A percentile compares a stretch with the other conserved stretches of the same genome.
Conservation (phyloP, 345 rosid species). For the Excoecaria cochinchinensis region DNA sequence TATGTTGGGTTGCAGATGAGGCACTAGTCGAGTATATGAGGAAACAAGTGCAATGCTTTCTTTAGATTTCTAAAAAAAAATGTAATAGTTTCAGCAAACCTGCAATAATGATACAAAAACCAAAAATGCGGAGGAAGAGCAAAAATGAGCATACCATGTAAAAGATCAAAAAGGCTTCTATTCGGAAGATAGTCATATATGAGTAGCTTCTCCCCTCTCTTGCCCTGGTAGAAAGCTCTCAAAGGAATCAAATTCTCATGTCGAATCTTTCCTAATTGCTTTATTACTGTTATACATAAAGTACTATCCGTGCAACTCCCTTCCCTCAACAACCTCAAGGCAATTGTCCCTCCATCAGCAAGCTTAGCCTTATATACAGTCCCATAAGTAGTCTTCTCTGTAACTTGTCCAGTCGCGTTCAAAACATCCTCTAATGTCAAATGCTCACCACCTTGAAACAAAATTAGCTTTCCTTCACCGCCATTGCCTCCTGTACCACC, state of each 20-base stretch:
- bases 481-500: conserved; percentile 29
- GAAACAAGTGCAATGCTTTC: background rate
- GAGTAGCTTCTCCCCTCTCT: conserved; percentile 96
- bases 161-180: conserved; percentile 72
- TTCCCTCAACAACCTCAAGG: conserved; percentile 89
- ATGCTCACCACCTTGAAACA: conserved; percentile 98
- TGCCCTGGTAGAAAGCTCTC: conserved; percentile 97
- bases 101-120: background rate
- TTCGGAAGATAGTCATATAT: conserved; percentile 91
- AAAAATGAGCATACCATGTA: conserved; percentile 61
- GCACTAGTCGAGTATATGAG: background rate
- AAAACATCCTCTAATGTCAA: conserved; percentile 86
- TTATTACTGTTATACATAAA: conserved; percentile 70
- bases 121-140: background rate
- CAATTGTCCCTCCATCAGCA: conserved; percentile 88
- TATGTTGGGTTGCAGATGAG: no score
- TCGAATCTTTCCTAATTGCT: conserved; percentile 74
- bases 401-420: conserved; percentile 95
- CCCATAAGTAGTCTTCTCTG: conserved; percentile 94
- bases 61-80: background rate
- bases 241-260: conserved; percentile 89
- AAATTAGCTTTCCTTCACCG: conserved; percentile 78
- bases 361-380: conserved; percentile 96
- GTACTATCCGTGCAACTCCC: conserved; percentile 86
- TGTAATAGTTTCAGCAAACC: background rate